Conservation (phyloP, 345 rosid genomes). For the Eucalyptus pauciflora region DNA sequence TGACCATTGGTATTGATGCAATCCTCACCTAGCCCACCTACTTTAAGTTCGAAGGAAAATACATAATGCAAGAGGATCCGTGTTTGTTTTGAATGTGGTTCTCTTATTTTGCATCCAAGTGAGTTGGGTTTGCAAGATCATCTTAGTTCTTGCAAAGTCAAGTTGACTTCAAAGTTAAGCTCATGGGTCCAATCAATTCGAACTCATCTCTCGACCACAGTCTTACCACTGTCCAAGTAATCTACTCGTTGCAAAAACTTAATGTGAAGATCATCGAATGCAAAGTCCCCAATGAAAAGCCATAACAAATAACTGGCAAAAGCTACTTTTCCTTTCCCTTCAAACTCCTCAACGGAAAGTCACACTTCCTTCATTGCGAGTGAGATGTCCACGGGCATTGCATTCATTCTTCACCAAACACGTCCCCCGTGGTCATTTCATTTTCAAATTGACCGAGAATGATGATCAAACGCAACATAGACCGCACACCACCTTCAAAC, state of each 20-base stretch:
- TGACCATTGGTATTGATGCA: not conserved
- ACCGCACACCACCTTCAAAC: not conserved
- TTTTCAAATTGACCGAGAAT: not conserved
- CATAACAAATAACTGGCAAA: not conserved
- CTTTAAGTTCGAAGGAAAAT: not conserved
- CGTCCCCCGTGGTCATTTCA: not conserved
- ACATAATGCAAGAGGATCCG: not conserved
- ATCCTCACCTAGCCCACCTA: not conserved
- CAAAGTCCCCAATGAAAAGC: not conserved
- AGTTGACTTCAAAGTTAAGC: not conserved
- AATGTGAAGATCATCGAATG: not conserved
- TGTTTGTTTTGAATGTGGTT: not conserved
- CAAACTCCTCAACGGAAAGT: not conserved
- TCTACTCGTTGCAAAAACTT: not conserved
- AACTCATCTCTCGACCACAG: not conserved
- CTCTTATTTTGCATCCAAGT: not conserved
- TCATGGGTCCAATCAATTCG: fast-evolving
- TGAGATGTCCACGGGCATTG: not conserved
- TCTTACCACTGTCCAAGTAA: not conserved
- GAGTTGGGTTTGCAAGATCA: not conserved
- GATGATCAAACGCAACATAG: not conserved
- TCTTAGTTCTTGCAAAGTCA: not conserved
- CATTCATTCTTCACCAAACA: not conserved
- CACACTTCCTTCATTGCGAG: not conserved
- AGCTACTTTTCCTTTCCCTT: not conserved